Conservation (phyloP, 257 asterid species). For the Solanum pinnatisectum region DNA sequence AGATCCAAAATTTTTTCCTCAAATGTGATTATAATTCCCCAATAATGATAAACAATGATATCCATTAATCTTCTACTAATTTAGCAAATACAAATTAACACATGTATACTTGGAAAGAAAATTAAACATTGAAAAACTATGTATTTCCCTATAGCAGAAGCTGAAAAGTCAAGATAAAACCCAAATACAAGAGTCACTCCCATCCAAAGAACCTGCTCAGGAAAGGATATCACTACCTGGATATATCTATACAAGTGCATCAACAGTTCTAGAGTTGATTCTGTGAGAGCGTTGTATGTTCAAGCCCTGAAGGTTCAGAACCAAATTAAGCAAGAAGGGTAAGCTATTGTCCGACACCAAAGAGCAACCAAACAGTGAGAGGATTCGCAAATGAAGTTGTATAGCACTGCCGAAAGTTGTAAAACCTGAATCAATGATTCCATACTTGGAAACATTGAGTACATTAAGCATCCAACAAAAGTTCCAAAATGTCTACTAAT, state of each 20-base stretch:
- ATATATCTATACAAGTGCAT: conserved; percentile 33
- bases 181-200: no score
- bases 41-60: no score
- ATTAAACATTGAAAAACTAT: no score
- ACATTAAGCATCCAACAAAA: conserved; percentile 45
- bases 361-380: conserved; percentile 54
- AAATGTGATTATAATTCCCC: no score
- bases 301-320: conserved; percentile 44
- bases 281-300: conserved; percentile 58
- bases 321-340: conserved; percentile 41
- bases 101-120: no score
- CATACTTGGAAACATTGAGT: conserved; percentile 49
- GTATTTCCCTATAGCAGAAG: no score
- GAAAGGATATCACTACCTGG: conserved; percentile 71
- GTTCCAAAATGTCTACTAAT: conserved; percentile 37
- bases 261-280: conserved; percentile 28
- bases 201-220: not conserved
- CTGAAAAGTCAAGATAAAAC: no score
- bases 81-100: no score
- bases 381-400: conserved; percentile 40
- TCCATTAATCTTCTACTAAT: no score
- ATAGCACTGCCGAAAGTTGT: conserved; percentile 40
- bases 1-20: no score
- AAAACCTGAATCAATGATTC: conserved; percentile 51
- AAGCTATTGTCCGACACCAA: conserved; percentile 42